phyloP scores from a whole-genome alignment of 1,284 basidiomycete genomes.

The Tilletia walkeri region DNA sequence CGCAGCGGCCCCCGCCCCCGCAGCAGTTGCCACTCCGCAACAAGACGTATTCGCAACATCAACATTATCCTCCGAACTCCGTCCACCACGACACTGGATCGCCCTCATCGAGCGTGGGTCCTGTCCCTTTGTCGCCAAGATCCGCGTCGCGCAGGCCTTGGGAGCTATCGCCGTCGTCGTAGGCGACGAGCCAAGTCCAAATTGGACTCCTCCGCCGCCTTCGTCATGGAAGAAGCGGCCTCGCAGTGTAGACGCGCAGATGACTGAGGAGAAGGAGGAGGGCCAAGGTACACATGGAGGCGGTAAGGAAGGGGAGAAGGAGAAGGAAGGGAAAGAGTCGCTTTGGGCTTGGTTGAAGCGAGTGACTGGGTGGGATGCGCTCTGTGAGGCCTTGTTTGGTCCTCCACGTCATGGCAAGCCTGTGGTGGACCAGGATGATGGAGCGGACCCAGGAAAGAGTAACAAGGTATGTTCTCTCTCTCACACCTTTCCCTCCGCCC shows the following conservation, averaged over 20 bases:
- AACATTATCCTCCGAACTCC: not conserved
- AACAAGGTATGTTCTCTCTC: conserved; percentile 21
- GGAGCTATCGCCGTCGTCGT: conserved; percentile 53
- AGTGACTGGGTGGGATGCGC: conserved; percentile 4
- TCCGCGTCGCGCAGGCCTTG: conserved; percentile 47
- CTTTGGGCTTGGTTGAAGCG: conserved; percentile 9
- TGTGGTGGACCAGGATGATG: conserved; percentile 29
- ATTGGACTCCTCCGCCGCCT: conserved; percentile 7
- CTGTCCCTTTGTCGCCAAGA: conserved; percentile 51
- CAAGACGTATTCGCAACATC: not conserved
- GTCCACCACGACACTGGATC: conserved; percentile 49
- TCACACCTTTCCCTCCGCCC: too few species aligned
- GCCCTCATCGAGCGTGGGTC: conserved; percentile 49
- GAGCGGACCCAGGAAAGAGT: conserved; percentile 32
- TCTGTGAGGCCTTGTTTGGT: conserved; percentile 14
- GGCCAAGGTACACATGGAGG: not conserved
- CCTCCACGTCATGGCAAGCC: conserved; percentile 35
- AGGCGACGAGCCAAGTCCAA: conserved; percentile 36
- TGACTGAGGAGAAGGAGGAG: not conserved
- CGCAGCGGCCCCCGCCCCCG: not conserved
- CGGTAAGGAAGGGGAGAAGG: not conserved
- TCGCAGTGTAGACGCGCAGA: not conserved
- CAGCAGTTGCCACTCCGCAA: not conserved
- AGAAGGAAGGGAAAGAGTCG: not conserved
- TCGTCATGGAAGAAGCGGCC: not conserved